Conservation (phyloP, 805 yeast genomes). For the Nakazawaea populi region DNA sequence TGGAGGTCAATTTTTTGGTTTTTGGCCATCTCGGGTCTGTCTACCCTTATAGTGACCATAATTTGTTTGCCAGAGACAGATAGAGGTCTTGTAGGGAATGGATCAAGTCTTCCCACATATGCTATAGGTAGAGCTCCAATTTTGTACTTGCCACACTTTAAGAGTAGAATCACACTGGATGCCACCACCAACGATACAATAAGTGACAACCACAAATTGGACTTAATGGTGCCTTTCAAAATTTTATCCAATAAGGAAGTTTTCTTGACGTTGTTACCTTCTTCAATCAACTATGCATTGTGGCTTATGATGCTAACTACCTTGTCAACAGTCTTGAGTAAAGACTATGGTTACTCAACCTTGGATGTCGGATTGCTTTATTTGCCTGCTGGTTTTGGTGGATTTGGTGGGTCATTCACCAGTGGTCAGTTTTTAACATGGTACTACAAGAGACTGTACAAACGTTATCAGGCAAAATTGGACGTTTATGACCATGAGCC, state of each 20-base stretch:
- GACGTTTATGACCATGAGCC: conserved; percentile 4
- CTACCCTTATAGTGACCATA: conserved; percentile 26
- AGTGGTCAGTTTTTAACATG: conserved; percentile 50
- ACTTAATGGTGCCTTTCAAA: conserved; percentile 30
- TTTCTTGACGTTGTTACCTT: conserved; percentile 40
- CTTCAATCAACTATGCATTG: conserved; percentile 52
- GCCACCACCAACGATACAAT: conserved; percentile 12
- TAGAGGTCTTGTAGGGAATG: conserved; percentile 69
- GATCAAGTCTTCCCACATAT: conserved; percentile 44
- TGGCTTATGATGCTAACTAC: conserved; percentile 65
- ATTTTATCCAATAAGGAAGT: conserved; percentile 40
- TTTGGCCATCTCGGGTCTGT: conserved; percentile 57
- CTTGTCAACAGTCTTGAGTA: conserved; percentile 43
- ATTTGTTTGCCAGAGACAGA: conserved; percentile 68
- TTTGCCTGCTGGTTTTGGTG: conserved; percentile 61
- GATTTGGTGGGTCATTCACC: conserved; percentile 49
- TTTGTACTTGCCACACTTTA: conserved; percentile 25
- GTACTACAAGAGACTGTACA: conserved; percentile 30
- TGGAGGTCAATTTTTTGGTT: conserved; percentile 86
- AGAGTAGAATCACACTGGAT: conserved; percentile 27
- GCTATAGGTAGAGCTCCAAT: conserved; percentile 41
- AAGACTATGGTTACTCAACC: conserved; percentile 39
- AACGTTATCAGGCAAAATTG: neutral
- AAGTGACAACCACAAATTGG: conserved; percentile 10
- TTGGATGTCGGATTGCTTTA: conserved; percentile 57